Evolutionary conservation across 768 basidiomycete genomes (phyloP).

Genomic region (Auricularia sp.): DNA sequence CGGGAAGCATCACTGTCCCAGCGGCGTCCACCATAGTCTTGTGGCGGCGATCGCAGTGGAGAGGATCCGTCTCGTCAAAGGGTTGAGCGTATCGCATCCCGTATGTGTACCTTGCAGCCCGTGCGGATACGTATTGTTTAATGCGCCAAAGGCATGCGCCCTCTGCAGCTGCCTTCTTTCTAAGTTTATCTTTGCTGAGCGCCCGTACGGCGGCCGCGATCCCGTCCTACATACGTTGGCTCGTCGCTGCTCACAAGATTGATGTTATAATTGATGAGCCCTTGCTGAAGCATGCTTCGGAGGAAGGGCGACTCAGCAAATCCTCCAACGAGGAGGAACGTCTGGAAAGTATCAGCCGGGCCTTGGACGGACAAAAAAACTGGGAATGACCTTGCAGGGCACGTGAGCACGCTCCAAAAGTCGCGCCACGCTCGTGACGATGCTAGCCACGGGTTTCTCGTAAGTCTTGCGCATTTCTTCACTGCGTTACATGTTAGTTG

Average conservation of each 20-base stretch:
- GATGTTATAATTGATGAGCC: background rate
- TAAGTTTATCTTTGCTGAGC: background rate
- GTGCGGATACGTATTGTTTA: slow-evolving; percentile 3
- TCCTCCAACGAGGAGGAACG: slow-evolving; percentile 1
- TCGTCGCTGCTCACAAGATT: slow-evolving; percentile 2
- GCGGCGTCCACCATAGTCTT: background rate
- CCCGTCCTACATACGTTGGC: slow-evolving; percentile 1
- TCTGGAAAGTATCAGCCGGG: background rate
- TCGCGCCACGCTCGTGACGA: background rate
- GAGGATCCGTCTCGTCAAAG: background rate
- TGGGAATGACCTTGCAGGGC: background rate
- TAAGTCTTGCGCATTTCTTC: background rate
- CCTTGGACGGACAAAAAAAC: background rate
- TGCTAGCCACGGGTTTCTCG: background rate
- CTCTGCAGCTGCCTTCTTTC: background rate
- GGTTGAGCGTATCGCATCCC: background rate
- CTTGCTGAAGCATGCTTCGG: background rate
- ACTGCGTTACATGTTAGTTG: background rate
- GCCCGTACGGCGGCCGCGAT: too few species aligned
- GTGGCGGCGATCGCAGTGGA: background rate
- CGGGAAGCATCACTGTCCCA: slow-evolving; percentile 2
- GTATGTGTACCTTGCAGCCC: slow-evolving; percentile 4
- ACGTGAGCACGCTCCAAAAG: background rate
- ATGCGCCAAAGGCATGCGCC: slow-evolving; percentile 4
- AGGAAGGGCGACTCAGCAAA: slow-evolving; percentile 5